These are phyloP conservation scores for Hymenotorrendiella dingleyae DNA, from an alignment of 2,329 filamentous ascomycete species.

Conservation along the genomic window DNA sequence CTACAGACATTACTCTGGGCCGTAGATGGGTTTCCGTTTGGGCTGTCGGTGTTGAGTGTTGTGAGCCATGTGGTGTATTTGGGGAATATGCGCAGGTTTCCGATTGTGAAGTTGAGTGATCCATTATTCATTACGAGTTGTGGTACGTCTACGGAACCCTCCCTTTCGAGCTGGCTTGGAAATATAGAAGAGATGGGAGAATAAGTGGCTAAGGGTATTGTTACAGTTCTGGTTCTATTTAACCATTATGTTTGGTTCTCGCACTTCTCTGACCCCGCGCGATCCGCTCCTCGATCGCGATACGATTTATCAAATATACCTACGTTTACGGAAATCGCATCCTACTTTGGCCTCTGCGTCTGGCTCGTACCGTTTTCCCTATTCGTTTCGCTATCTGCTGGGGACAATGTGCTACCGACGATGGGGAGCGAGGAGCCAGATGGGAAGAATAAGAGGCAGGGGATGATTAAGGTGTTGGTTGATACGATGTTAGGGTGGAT, in stretches of 20 bases:
- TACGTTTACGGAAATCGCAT: conserved; percentile 88
- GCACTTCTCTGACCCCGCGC: conserved; percentile 69
- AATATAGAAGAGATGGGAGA: not conserved
- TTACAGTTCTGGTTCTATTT: conserved; percentile 66
- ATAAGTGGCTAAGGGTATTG: too few species aligned
- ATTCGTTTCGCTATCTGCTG: conserved; percentile 89
- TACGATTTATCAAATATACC: conserved; percentile 63
- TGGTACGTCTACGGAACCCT: conserved; percentile 42
- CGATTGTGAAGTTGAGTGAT: conserved; percentile 78
- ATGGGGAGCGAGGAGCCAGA: conserved; percentile 68
- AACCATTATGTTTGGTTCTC: conserved; percentile 97
- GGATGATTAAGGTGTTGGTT: conserved; percentile 61
- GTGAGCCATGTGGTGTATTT: conserved; percentile 79
- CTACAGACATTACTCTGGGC: conserved; percentile 70
- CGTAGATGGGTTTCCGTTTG: conserved; percentile 79
- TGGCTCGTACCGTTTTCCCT: conserved; percentile 95
- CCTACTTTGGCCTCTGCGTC: conserved; percentile 92
- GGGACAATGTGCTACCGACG: conserved; percentile 89
- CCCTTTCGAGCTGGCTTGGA: not conserved
- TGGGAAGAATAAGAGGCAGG: conserved; percentile 48
- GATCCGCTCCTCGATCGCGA: conserved; percentile 53
- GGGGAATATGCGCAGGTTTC: conserved; percentile 72
- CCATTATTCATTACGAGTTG: conserved; percentile 83
- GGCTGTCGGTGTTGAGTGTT: conserved; percentile 68
- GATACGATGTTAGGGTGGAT: conserved; percentile 51